phyloP scores from a whole-genome alignment of 1,284 basidiomycete genomes.

The Psilocybe mexicana region DNA sequence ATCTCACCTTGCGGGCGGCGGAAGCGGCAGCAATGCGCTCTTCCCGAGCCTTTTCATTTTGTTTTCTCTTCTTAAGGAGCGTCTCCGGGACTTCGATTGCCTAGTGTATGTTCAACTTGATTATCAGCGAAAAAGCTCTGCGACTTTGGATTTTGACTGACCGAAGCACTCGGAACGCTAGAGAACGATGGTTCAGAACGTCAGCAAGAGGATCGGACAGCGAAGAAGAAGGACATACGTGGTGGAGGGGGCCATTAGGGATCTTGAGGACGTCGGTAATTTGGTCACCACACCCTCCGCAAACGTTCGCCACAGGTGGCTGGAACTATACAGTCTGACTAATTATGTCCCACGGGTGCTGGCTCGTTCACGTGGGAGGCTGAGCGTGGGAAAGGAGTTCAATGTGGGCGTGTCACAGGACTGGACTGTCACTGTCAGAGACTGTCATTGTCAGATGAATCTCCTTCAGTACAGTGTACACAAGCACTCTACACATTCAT shows the following conservation, averaged over 20 bases:
- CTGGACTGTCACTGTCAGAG: too few relatives aligned
- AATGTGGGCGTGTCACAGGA: not conserved
- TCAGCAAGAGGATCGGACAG: slow-evolving; percentile 15
- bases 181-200: slow-evolving; percentile 3
- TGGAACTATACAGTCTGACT: slow-evolving; percentile 49
- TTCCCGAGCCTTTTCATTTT: slow-evolving; percentile 96
- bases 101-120: slow-evolving; percentile 39
- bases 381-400: too few relatives aligned
- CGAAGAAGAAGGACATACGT: slow-evolving; percentile 50
- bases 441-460: too few relatives aligned
- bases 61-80: slow-evolving; percentile 99
- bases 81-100: slow-evolving; percentile 96
- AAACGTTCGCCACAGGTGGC: slow-evolving; percentile 36
- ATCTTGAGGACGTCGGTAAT: slow-evolving; percentile 50
- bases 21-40: slow-evolving; percentile 87
- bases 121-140: slow-evolving; percentile 18
- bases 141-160: slow-evolving; percentile 38
- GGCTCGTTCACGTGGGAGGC: too few relatives aligned
- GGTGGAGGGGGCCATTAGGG: slow-evolving; percentile 65
- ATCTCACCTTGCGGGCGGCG: slow-evolving; percentile 90
- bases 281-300: slow-evolving; percentile 20
- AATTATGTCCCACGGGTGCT: slow-evolving; percentile 35
- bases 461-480: too few relatives aligned
- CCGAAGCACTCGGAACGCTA: slow-evolving; percentile 73
- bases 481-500: too few relatives aligned